Percentiles rank a stretch among this genome's conserved stretches.
These are phyloP conservation scores for Candida arabinofermentans DNA, from an alignment of 805 yeast species.

Conservation along the genomic window DNA sequence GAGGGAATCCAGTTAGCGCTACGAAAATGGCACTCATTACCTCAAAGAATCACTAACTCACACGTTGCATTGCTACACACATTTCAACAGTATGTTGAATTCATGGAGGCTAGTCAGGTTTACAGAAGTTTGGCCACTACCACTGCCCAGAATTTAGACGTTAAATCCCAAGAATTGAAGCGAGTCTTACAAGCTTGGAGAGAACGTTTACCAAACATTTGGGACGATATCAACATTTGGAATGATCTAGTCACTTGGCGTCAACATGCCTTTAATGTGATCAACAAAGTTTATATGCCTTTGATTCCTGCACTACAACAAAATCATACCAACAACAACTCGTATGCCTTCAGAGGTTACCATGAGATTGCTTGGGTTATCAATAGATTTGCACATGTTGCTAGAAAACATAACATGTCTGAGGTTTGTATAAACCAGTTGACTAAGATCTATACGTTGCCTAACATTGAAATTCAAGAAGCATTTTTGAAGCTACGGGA, in stretches of 20 bases:
- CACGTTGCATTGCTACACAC: constrained; percentile 89
- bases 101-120: constrained; percentile 95
- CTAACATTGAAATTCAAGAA: constrained; percentile 97
- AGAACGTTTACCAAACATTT: constrained; percentile 89
- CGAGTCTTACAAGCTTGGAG: constrained; percentile 97
- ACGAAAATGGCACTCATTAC: constrained; percentile 90
- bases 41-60: constrained; percentile 69
- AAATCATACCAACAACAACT: constrained; percentile 68
- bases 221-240: constrained; percentile 99
- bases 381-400: constrained; percentile 96
- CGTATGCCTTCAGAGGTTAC: constrained; percentile 95
- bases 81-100: constrained; percentile 96
- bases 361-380: constrained; percentile 99
- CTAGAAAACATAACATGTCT: constrained; percentile 93
- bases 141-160: constrained; percentile 86
- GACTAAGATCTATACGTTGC: constrained; percentile 90
- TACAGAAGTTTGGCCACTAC: constrained; percentile 85
- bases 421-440: constrained; percentile 93
- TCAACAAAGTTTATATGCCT: constrained; percentile 91
- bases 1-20: constrained; percentile 94
- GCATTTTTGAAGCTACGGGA: constrained; percentile 94
- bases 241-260: constrained; percentile 98
- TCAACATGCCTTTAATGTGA: constrained; percentile 95
- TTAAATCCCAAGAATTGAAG: constrained; percentile 89
- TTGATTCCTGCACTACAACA: constrained; percentile 82